Evolutionary conservation across 768 basidiomycete species (phyloP), one percentile per base, ranked within the genome.

Genomic region (Mycena kentingensis): DNA sequence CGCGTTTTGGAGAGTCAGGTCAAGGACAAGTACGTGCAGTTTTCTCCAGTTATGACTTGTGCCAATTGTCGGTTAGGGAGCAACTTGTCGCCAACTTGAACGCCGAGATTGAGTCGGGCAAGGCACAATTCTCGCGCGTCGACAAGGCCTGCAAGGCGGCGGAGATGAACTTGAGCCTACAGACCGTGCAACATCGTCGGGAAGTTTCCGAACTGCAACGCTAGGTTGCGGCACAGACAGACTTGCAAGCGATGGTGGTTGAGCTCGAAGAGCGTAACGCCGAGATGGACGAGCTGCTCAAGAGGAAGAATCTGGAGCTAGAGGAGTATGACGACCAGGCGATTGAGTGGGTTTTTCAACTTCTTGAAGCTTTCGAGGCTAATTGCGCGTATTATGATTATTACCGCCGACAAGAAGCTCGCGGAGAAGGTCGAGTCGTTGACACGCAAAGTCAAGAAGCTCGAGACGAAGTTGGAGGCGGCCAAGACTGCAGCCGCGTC

Each of bases 271-370:
- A 88, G 63, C 81, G 79, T 57, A 87, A 84, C 60, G 77, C 73
- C 29, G 87, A 90, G 65, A 85, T 90, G 84, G 90, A 92, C 59
- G 82, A 83, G 38, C 71, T 89, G 37, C 70, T 92, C 37, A 77
- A 76, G 51, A 73, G 69, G 36, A 92, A 90, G 67, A 88, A 85
- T 54, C 67, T 75, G 13, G 90, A 92, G 70, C 89, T 92, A 50
- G 90, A 92, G 63, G 88, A 87, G 60, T 88, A 92, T 50, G 90
- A 93, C 60, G 90, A 93, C 63, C 81, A 81, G 29, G 81, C 84
- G 46, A 80, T 92, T 54, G 87, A 86, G 90, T 92, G 69, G 60
- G 86, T 75, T 15, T 26, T 16, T 55, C 57, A 25, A 10, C 32
- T 24, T 37, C n/a, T 8, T 21, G 16, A 19, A 55, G 24, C 18